These are phyloP conservation scores for Leccinellum rugosiceps DNA, from an alignment of 768 basidiomycete species.

Conservation along the genomic window DNA sequence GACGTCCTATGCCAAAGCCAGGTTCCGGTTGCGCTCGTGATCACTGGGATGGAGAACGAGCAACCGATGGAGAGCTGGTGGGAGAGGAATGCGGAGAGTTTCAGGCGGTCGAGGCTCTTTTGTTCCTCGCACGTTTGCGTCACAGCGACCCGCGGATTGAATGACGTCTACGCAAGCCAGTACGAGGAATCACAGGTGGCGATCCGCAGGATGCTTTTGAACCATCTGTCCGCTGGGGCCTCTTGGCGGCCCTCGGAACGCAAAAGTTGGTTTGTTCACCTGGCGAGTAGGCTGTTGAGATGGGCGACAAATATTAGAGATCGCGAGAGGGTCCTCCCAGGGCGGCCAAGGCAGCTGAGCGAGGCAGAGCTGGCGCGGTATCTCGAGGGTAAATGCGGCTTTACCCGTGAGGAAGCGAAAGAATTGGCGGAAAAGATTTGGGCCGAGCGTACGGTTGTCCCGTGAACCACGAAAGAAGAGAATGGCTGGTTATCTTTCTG, in stretches of 20 bases:
- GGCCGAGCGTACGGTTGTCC: conserved; percentile 10
- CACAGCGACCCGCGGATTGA: conserved; percentile 30
- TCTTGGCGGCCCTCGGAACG: conserved; percentile 23
- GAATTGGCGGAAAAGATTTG: conserved; percentile 18
- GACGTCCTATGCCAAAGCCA: conserved; percentile 27
- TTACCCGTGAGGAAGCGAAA: conserved; percentile 12
- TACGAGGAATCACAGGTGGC: conserved; percentile 32
- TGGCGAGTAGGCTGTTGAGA: conserved; percentile 19
- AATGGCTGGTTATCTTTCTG: neutral
- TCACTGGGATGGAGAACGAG: conserved; percentile 32
- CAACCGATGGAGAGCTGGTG: conserved; percentile 33
- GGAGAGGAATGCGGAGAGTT: conserved; percentile 28
- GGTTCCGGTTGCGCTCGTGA: conserved; percentile 30
- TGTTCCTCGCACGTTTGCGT: conserved; percentile 38
- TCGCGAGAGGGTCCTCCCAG: neutral
- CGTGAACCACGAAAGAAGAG: conserved; percentile 8
- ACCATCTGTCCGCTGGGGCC: conserved; percentile 9
- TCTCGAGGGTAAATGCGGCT: conserved; percentile 15
- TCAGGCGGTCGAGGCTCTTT: conserved; percentile 15
- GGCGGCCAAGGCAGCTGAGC: conserved; percentile 5
- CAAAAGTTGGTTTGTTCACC: conserved; percentile 19
- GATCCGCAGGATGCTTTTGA: conserved; percentile 20
- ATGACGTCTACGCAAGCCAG: conserved; percentile 19
- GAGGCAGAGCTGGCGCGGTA: conserved; percentile 12
- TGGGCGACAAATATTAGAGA: conserved; percentile 15